phyloP scores from a whole-genome alignment of 306 rosid genomes.

The Cajanus cajan region DNA sequence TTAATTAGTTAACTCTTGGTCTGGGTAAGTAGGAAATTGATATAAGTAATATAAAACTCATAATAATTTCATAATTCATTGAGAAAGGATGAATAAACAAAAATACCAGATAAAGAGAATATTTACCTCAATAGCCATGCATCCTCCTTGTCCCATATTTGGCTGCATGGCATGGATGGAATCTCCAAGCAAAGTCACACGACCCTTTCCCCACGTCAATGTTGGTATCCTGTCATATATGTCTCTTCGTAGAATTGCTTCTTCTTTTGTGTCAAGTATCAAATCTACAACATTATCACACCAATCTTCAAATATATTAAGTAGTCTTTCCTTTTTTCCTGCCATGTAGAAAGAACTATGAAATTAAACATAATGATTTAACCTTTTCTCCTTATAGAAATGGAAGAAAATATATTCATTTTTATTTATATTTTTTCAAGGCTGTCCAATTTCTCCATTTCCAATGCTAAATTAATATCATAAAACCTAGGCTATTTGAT shows the following conservation, averaged over 20 bases:
- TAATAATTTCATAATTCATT: not conserved
- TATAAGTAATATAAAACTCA: slow-evolving; percentile 1
- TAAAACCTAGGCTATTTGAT: not conserved
- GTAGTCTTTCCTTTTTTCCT: slow-evolving; percentile 81
- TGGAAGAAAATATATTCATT: not conserved
- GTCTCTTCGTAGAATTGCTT: slow-evolving; percentile 74
- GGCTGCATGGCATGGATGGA: slow-evolving; percentile 28
- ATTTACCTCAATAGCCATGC: slow-evolving; percentile 86
- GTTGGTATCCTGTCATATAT: no score
- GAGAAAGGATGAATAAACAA: not conserved
- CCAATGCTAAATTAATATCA: not conserved
- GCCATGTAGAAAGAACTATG: slow-evolving; percentile 22
- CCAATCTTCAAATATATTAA: slow-evolving; percentile 73
- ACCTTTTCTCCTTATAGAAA: not conserved
- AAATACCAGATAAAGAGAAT: not conserved
- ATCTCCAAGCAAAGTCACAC: no score
- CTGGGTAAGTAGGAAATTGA: not conserved
- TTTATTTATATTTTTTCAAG: not conserved
- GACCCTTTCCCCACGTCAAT: no score
- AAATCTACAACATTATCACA: slow-evolving; percentile 83
- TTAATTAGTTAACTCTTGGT: not conserved
- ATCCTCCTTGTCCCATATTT: slow-evolving; percentile 85
- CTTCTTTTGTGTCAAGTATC: slow-evolving; percentile 67
- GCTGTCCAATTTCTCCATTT: not conserved
- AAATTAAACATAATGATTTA: not conserved